These are phyloP conservation scores for Physcomitrium patens DNA, from an alignment of 225 moss, liverwort and hornwort species.

Conservation along the genomic window DNA sequence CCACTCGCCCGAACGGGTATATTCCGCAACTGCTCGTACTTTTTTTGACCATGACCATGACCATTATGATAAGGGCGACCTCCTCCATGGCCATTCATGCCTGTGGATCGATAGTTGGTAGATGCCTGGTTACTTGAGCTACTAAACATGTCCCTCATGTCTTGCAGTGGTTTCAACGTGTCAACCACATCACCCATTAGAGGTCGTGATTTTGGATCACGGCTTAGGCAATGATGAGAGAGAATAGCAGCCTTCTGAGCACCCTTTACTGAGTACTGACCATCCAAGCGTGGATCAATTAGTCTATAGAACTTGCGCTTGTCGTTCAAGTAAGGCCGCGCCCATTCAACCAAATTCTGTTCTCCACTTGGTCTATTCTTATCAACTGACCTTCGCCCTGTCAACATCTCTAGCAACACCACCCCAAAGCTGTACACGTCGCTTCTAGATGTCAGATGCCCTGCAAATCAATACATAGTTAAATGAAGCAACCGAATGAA, in stretches of 20 bases:
- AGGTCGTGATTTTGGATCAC: conserved; percentile 88
- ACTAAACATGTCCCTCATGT: conserved; percentile 80
- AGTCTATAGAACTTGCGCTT: conserved; percentile 90
- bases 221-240: conserved; percentile 84
- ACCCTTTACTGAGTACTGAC: conserved; percentile 83
- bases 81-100: conserved; percentile 50
- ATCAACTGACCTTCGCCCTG: conserved; percentile 95
- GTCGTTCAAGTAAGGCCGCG: conserved; percentile 91
- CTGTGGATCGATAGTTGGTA: conserved; percentile 43
- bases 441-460: conserved; percentile 97
- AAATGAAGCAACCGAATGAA: no score
- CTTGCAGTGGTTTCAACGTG: conserved; percentile 85
- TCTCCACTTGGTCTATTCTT: conserved; percentile 92
- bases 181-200: conserved; percentile 98
- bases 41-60: conserved; percentile 51
- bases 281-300: conserved; percentile 96
- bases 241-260: conserved; percentile 89
- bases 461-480: conserved; percentile 38
- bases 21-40: conserved; percentile 52
- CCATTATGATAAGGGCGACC: conserved; percentile 43
- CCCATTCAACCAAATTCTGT: conserved; percentile 99
- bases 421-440: conserved; percentile 99
- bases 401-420: conserved; percentile 94
- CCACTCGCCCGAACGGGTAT: conserved; percentile 47
- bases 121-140: conserved; percentile 42